A percentile compares a stretch with the other conserved stretches of the same genome.
Evolutionary conservation across 208 protist species (phyloP).

Genomic region (Vickermania ingenoplastis): DNA sequence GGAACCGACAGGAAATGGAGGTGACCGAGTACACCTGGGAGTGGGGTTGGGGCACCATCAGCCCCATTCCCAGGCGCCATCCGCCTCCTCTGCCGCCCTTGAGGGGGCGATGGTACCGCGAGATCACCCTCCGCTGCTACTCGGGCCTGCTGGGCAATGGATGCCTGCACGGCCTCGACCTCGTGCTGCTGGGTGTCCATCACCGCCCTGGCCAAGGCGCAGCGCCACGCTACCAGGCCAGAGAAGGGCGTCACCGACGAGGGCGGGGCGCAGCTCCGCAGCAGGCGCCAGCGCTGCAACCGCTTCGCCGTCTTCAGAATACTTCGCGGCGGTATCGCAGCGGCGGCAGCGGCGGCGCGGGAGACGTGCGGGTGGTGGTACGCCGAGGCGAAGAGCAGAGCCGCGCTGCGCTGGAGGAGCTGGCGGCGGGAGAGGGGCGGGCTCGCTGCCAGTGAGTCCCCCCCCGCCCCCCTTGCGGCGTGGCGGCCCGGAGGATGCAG

Average conservation of each 20-base stretch:
- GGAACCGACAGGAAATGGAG: background rate
- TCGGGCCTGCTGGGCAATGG: background rate
- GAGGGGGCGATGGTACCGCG: background rate
- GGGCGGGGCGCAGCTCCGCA: slow-evolving; percentile 25
- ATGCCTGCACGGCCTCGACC: background rate
- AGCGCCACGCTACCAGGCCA: slow-evolving; percentile 22
- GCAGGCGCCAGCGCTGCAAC: slow-evolving; percentile 19
- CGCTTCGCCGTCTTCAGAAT: slow-evolving; percentile 42
- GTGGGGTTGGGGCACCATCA: background rate
- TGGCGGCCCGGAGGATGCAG: no score
- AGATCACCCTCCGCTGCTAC: background rate
- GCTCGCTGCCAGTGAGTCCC: no score
- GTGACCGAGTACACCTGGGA: no score
- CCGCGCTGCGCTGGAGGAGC: background rate
- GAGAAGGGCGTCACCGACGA: slow-evolving; percentile 22
- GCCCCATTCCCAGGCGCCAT: background rate
- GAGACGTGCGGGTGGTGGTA: background rate
- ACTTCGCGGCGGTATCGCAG: slow-evolving; percentile 8
- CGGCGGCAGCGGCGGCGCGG: background rate
- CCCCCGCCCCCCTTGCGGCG: no score
- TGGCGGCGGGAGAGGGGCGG: no score
- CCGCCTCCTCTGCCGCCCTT: background rate
- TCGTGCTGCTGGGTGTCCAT: background rate
- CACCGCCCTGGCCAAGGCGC: slow-evolving; percentile 19
- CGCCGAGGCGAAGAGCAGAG: background rate